Evolutionary conservation across 2,329 filamentous ascomycete genomes (phyloP), one percentile per base, ranked within the genome.

Genomic region (Diaporthe eres): DNA sequence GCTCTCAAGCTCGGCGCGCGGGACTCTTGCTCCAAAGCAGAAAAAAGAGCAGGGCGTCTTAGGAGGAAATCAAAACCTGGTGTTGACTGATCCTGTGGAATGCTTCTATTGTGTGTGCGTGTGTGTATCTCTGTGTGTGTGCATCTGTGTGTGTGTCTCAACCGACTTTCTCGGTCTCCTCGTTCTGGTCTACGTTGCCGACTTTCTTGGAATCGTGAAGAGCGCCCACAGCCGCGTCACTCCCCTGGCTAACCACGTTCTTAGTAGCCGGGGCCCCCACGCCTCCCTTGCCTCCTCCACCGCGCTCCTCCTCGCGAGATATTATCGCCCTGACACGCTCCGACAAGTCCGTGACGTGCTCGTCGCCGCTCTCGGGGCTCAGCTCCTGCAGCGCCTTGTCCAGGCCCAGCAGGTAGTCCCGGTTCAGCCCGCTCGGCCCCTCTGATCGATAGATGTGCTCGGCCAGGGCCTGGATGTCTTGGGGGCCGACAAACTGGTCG

Each of bases 381-480:
- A 98, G 85, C 42, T 90, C 91, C 76, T 92, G 85, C 78, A 99
- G 88, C 9, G 95, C 94, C 75, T 87, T 86, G 82, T 98, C 94
- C 58, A 99, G 87, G 78, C 92, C 89, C 82, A 95, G 93, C 57
- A 99, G 87, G 84, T 99, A 99, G 81, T 98, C 96, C 76, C 89
- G 92, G 84, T 98, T 98, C 82, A 93, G 91, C 0, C 97, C 97
- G 84, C 95, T 98, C 34, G 96, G 94, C 0, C 97, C 97, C 55
- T 87, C 85, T 80, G 94, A 95, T 65, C 86, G 86, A 79, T 92
- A 89, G 80, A 99, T 98, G 84, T 96, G 94, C 84, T 92, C 90
- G 34, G 96, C 96, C 70, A 98, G 89, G 57, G 86, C 83, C 81
- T 95, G 91, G 0, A 94, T 94, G 72, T 97, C 93, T 82, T 98